Evolutionary conservation across 2,329 filamentous ascomycete genomes (phyloP).

Genomic region (Geosmithia morbida): DNA sequence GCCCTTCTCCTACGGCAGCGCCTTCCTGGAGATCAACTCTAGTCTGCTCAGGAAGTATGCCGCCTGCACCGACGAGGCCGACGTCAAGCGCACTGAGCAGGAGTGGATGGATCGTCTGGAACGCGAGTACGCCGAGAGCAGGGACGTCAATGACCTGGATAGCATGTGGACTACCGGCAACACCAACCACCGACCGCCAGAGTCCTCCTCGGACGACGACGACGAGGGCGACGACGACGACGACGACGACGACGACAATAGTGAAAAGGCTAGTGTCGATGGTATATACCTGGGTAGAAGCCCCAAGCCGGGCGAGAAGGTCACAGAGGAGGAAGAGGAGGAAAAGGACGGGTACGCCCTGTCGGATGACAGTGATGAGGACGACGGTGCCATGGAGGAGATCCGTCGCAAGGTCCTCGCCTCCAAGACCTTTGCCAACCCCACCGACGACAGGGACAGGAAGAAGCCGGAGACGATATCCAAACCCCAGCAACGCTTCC

Average conservation of each 20-base stretch:
- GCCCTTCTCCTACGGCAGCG: conserved; percentile 76
- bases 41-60: conserved; percentile 74
- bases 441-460: conserved; percentile 22
- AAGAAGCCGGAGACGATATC: conserved; percentile 51
- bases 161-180: conserved; percentile 91
- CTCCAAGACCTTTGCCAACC: conserved; percentile 67
- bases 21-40: conserved; percentile 84
- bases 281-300: conserved; percentile 48
- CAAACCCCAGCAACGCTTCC: conserved; percentile 27
- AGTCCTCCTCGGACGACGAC: conserved; percentile 38
- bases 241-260: conserved; percentile 16
- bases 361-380: conserved; percentile 70
- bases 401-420: conserved; percentile 79
- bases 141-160: conserved; percentile 42
- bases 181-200: conserved; percentile 50
- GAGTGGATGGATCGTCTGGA: conserved; percentile 86
- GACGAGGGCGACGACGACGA: conserved; percentile 30
- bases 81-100: conserved; percentile 70
- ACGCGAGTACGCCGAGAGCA: conserved; percentile 71
- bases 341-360: conserved; percentile 52
- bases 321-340: conserved; percentile 26
- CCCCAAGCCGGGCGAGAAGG: conserved; percentile 12
- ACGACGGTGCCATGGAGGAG: conserved; percentile 79
- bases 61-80: conserved; percentile 66
- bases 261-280: conserved; percentile 27